Evolutionary conservation across 1,139 yeast genomes (phyloP).

Genomic region (Saccharomyces hybrid): DNA sequence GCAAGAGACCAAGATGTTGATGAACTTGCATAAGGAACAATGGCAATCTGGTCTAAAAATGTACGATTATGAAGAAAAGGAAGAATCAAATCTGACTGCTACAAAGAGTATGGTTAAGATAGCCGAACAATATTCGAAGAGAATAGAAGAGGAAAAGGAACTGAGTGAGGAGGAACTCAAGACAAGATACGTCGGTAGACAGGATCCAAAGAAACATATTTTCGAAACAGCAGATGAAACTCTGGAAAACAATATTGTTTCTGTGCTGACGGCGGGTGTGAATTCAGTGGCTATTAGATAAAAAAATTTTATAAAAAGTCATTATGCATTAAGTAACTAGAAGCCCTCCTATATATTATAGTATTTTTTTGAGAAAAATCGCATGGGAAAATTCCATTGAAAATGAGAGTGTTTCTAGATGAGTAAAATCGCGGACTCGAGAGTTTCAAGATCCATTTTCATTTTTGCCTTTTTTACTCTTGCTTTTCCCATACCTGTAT

Average conservation of each 20-base stretch:
- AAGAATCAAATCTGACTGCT: conserved; percentile 64
- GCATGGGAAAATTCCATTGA: not conserved
- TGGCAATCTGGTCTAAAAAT: conserved; percentile 92
- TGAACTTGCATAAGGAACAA: conserved; percentile 88
- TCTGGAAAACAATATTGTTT: conserved; percentile 83
- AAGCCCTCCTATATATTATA: not conserved
- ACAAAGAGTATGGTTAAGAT: conserved; percentile 79
- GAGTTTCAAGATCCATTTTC: not conserved
- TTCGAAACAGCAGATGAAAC: conserved; percentile 79
- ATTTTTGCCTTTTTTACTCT: not conserved
- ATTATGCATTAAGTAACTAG: conserved; percentile 1
- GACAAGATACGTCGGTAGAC: conserved; percentile 95
- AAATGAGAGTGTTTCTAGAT: not conserved
- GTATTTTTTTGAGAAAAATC: not conserved
- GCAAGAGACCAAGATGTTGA: conserved; percentile 87
- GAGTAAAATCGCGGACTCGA: too few species aligned
- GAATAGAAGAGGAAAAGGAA: conserved; percentile 91
- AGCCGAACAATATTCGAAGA: conserved; percentile 81
- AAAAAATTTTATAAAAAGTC: not conserved
- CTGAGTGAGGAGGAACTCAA: conserved; percentile 80
- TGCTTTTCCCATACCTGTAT: conserved; percentile 58
- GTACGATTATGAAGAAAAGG: conserved; percentile 71
- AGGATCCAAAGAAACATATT: conserved; percentile 96
- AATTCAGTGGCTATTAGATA: conserved; percentile 76
- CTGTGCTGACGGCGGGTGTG: conserved; percentile 80